A percentile compares a stretch with the other conserved stretches of the same genome.
Conservation (phyloP, 495 filamentous ascomycete genomes). For the Penicillium nucicola region DNA sequence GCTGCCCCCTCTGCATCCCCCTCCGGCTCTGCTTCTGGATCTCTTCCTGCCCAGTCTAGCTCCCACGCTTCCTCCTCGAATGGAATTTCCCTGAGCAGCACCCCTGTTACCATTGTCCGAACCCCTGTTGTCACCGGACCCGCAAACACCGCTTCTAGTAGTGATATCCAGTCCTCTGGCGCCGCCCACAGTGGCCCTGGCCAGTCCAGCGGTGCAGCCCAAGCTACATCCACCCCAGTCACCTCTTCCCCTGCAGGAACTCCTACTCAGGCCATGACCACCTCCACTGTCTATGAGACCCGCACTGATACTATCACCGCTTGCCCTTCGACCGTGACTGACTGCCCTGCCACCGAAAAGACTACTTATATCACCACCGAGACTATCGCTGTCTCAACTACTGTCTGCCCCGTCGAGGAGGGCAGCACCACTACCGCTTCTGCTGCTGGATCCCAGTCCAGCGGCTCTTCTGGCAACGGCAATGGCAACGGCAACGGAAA, state of each 20-base stretch:
- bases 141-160: neutral
- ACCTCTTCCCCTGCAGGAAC: neutral
- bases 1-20: neutral
- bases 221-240: neutral
- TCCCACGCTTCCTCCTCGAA: neutral
- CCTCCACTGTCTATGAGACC: constrained; percentile 34
- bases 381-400: constrained; percentile 5
- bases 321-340: constrained; percentile 21
- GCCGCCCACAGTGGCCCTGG: neutral
- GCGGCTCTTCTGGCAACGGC: too few species aligned
- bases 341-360: constrained; percentile 18
- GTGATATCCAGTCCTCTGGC: neutral
- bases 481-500: too few species aligned
- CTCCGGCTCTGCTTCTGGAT: too few species aligned
- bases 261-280: constrained; percentile 9
- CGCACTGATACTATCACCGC: constrained; percentile 28
- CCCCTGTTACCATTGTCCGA: too few species aligned
- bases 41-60: neutral
- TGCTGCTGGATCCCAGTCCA: too few species aligned
- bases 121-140: neutral
- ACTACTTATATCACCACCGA: constrained; percentile 16
- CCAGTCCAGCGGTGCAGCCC: neutral
- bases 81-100: neutral
- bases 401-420: neutral
- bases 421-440: too few species aligned